Evolutionary conservation across 2,329 filamentous ascomycete genomes (phyloP).

Genomic region (Myrmaecium sp.): DNA sequence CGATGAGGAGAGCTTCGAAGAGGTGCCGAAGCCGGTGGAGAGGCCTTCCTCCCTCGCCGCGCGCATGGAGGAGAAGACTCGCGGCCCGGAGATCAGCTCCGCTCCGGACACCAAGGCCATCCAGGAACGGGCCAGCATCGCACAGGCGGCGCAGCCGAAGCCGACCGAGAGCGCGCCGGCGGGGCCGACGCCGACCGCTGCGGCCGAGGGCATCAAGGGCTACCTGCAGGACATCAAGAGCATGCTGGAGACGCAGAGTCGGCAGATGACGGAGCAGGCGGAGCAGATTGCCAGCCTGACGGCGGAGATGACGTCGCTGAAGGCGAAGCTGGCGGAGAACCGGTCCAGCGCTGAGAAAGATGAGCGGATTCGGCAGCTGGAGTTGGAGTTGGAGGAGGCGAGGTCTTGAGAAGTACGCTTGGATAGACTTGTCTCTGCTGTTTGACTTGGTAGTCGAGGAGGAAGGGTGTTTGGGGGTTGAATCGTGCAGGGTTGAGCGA

Average conservation of each 20-base stretch:
- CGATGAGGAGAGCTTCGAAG: conserved; percentile 67
- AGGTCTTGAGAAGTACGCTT: conserved; percentile 1
- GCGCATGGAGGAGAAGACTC: conserved; percentile 23
- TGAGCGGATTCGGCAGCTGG: conserved; percentile 22
- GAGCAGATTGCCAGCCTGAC: conserved; percentile 56
- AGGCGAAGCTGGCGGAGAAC: conserved; percentile 49
- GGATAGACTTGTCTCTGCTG: neutral
- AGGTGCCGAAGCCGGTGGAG: conserved; percentile 59
- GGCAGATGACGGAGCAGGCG: conserved; percentile 60
- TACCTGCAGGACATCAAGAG: conserved; percentile 62
- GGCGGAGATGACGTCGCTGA: conserved; percentile 53
- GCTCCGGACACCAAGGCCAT: conserved; percentile 10
- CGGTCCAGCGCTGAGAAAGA: conserved; percentile 19
- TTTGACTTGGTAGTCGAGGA: neutral
- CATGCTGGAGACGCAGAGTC: conserved; percentile 59
- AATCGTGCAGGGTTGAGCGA: neutral
- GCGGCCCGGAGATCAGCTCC: conserved; percentile 14
- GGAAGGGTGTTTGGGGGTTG: neutral
- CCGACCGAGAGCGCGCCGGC: conserved; percentile 17
- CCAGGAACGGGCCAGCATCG: conserved; percentile 7
- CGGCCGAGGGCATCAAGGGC: conserved; percentile 40
- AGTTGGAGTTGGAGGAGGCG: conserved; percentile 23
- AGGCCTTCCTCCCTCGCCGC: conserved; percentile 27
- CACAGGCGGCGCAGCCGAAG: conserved; percentile 31
- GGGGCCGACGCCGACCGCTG: conserved; percentile 19